Conservation (phyloP, 2,329 filamentous ascomycete species). For the Epichloe baconii region DNA sequence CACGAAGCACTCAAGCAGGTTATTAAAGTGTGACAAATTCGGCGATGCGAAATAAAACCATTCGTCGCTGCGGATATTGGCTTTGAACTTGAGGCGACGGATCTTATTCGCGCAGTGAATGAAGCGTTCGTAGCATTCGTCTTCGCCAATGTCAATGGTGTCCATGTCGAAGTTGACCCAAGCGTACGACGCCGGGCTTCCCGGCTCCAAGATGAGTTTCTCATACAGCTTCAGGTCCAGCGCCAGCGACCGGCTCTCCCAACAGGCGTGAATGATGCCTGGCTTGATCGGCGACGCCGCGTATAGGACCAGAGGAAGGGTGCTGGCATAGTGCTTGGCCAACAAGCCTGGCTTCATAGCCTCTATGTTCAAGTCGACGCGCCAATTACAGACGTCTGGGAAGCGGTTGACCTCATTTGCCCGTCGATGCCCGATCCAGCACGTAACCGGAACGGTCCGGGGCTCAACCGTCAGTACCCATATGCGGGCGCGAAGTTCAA, state of each 20-base stretch:
- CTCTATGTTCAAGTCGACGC: too few relatives aligned
- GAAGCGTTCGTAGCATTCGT: not conserved
- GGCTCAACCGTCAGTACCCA: too few relatives aligned
- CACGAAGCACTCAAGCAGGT: too few relatives aligned
- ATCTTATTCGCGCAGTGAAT: not conserved
- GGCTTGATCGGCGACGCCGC: not conserved
- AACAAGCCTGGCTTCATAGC: too few relatives aligned
- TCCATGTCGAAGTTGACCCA: not conserved
- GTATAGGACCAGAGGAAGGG: not conserved
- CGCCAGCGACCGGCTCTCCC: not conserved
- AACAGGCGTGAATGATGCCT: not conserved
- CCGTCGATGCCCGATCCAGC: too few relatives aligned
- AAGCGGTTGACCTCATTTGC: too few relatives aligned
- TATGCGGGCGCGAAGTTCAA: too few relatives aligned
- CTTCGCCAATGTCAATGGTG: not conserved
- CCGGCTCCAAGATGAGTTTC: not conserved
- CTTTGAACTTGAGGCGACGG: not conserved
- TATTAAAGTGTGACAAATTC: too few relatives aligned
- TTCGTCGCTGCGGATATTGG: not conserved
- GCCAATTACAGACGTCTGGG: too few relatives aligned
- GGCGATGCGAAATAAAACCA: not conserved
- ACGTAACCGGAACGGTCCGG: too few relatives aligned
- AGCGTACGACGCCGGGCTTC: not conserved
- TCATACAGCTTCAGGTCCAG: not conserved
- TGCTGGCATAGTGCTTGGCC: too few relatives aligned